Percentiles rank a stretch among this genome's conserved stretches.
Evolutionary conservation across 2,329 filamentous ascomycete species (phyloP).

Genomic region (Didymella pinodella): DNA sequence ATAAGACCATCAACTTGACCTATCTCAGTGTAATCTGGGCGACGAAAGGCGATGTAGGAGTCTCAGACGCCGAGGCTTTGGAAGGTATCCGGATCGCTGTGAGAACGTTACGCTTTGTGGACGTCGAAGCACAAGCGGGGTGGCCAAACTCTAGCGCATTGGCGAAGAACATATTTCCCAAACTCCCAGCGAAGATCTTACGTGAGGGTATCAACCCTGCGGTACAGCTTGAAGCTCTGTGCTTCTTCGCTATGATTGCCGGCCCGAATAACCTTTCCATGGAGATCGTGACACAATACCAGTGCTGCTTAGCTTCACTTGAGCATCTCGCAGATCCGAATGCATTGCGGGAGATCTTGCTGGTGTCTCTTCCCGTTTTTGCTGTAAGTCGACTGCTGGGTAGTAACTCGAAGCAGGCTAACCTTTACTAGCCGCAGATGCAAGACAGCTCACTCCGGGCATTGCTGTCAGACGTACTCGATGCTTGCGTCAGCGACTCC

Average conservation of each 20-base stretch:
- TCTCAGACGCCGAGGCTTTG: conserved; percentile 39
- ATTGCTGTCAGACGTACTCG: conserved; percentile 29
- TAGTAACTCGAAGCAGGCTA: conserved; percentile 1
- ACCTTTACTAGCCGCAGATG: conserved; percentile 30
- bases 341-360: conserved; percentile 29
- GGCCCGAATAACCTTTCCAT: conserved; percentile 27
- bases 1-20: conserved; percentile 44
- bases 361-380: conserved; percentile 37
- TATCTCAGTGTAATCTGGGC: conserved; percentile 44
- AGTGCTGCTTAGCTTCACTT: conserved; percentile 25
- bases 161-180: conserved; percentile 32
- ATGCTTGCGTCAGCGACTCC: conserved; percentile 20
- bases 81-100: conserved; percentile 47
- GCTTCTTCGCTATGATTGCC: conserved; percentile 41
- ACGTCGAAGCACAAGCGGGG: conserved; percentile 25
- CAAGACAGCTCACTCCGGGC: conserved; percentile 24
- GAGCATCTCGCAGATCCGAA: conserved; percentile 22
- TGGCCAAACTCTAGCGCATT: conserved; percentile 37
- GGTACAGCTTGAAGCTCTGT: conserved; percentile 43
- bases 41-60: conserved; percentile 32
- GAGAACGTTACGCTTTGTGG: conserved; percentile 35
- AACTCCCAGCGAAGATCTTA: conserved; percentile 41
- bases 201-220: conserved; percentile 27
- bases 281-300: conserved; percentile 35
- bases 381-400: conserved; percentile 31